Conservation (phyloP, 768 basidiomycete genomes). For the Leccinum uliginosum region DNA sequence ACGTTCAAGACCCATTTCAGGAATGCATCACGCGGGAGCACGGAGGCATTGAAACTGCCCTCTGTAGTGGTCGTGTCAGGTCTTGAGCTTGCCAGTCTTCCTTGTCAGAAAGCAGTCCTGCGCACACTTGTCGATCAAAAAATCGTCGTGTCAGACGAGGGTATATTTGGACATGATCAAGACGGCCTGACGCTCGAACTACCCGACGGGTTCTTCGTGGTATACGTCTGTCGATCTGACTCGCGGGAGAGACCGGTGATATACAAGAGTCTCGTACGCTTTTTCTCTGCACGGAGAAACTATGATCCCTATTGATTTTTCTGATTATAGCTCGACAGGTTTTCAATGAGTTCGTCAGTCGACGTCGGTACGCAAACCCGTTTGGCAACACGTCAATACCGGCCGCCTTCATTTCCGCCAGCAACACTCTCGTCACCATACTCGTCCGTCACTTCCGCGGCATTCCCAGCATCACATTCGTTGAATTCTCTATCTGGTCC, state of each 20-base stretch:
- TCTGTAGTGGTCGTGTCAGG: constrained; percentile 65
- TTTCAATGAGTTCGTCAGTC: constrained; percentile 70
- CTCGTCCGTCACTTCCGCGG: constrained; percentile 26
- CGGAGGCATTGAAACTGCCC: constrained; percentile 38
- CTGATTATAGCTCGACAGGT: constrained; percentile 60
- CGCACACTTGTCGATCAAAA: constrained; percentile 48
- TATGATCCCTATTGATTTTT: neutral
- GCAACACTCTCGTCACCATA: constrained; percentile 27
- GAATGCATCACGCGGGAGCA: constrained; percentile 13
- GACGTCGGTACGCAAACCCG: constrained; percentile 41
- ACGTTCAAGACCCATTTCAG: constrained; percentile 6
- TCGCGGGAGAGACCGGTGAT: constrained; percentile 61
- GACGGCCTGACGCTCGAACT: constrained; percentile 30
- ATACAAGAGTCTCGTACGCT: constrained; percentile 58
- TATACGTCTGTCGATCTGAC: constrained; percentile 69
- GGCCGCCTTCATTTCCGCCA: constrained; percentile 27
- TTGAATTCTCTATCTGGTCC: constrained; percentile 19
- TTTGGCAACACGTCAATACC: constrained; percentile 30
- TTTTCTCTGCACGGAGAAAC: neutral
- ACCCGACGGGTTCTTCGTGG: constrained; percentile 65
- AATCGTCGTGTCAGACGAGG: constrained; percentile 38
- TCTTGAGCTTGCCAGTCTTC: constrained; percentile 54
- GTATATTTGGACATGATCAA: constrained; percentile 18
- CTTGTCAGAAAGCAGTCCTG: constrained; percentile 56
- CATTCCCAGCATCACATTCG: constrained; percentile 16